These are phyloP conservation scores for Xylariaceae sp. DNA, from an alignment of 2,329 filamentous ascomycete genomes.

Conservation along the genomic window DNA sequence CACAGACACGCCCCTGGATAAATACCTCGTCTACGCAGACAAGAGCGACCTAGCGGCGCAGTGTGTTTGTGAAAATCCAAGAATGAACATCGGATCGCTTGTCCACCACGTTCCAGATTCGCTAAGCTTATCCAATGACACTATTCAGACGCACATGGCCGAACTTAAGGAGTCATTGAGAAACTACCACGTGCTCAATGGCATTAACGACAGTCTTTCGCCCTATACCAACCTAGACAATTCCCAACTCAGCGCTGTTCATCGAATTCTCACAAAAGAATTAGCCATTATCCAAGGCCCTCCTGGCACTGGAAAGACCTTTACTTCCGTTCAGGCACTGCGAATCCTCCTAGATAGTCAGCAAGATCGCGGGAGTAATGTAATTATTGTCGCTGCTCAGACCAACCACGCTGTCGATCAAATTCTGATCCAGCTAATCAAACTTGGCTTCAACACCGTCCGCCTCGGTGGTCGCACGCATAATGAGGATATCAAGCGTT, in stretches of 20 bases:
- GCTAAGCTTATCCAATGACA: slow-evolving; percentile 9
- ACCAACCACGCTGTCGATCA: slow-evolving; percentile 93
- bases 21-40: slow-evolving; percentile 62
- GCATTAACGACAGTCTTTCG: slow-evolving; percentile 35
- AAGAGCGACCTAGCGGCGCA: slow-evolving; percentile 38
- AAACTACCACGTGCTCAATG: slow-evolving; percentile 33
- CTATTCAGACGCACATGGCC: slow-evolving; percentile 20
- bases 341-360: slow-evolving; percentile 67
- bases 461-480: slow-evolving; percentile 71
- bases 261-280: slow-evolving; percentile 72
- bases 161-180: slow-evolving; percentile 30
- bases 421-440: slow-evolving; percentile 67
- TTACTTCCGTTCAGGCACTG: slow-evolving; percentile 76
- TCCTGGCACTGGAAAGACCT: slow-evolving; percentile 78
- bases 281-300: slow-evolving; percentile 84
- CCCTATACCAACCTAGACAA: slow-evolving; percentile 60
- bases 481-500: slow-evolving; percentile 67
- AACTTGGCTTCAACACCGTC: slow-evolving; percentile 60
- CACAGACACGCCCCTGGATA: slow-evolving; percentile 61
- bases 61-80: slow-evolving; percentile 41
- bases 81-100: slow-evolving; percentile 44
- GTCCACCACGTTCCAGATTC: slow-evolving; percentile 38
- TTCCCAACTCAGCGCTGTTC: slow-evolving; percentile 73
- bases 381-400: slow-evolving; percentile 81
- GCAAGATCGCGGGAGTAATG: slow-evolving; percentile 58